Evolutionary conservation across 208 protist genomes (phyloP), one percentile per base, ranked within the genome.

Genomic region (Trypanosoma vivax): DNA sequence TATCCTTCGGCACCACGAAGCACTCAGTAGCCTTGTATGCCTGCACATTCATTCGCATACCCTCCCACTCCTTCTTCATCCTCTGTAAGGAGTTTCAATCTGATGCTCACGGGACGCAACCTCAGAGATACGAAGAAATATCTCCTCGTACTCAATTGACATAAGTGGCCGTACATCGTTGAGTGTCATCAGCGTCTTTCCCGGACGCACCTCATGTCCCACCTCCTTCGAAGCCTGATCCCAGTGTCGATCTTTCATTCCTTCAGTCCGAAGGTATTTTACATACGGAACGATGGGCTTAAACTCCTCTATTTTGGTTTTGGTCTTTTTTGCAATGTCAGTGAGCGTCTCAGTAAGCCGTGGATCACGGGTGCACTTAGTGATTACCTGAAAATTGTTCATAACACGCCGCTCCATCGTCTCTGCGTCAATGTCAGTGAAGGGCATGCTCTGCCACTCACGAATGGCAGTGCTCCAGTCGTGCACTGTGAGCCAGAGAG

Each of bases 181-280:
- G 9, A 98, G 50, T n/a, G 65, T 80, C 13, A 74, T 60, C 27
- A 99, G 76, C 1, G 94, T 98, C 18, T 79, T 77, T 5, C 79
- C 82, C 1, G 91, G 88, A 16, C 81, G 71, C 2, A 99, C 62
- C 30, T 96, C 83, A 25, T 88, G 64, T 11, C 95, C 96, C 6
- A 97, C 50, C 55, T 96, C 88, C 42, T 96, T 92, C 2, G 83
- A 92, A 30, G 98, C 71, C 63, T 94, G 68, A 6, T 83, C 73
- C 96, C 96, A 98, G 73, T 99, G 97, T 11, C 97, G 79, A 16
- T 97, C 92, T 57, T 96, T 79, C 84, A 99, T 96, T 16, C 96
- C 96, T 10, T 94, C 90, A 49, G 94, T 97, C 43, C 97, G 83
- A 29, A 99, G 74, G 33, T 81, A 95, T 48, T 87, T 91, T 29